phyloP scores from a whole-genome alignment of 2,329 filamentous ascomycete species.

The Talaromyces sp. region DNA sequence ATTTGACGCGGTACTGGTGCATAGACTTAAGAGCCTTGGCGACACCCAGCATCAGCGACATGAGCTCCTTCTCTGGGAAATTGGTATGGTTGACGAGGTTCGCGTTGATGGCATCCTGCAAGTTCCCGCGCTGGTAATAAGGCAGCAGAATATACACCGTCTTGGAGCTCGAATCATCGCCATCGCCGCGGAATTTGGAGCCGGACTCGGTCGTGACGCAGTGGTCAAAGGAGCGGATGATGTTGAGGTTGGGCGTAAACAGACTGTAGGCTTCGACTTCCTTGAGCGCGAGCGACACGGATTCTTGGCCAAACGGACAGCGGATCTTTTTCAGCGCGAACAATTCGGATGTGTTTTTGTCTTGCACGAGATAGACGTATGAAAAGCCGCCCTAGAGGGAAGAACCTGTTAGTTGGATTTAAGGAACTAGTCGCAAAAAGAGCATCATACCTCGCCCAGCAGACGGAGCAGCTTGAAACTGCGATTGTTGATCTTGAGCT shows the following conservation, averaged over 20 bases:
- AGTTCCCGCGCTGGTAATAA: slow-evolving; percentile 90
- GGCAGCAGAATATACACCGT: slow-evolving; percentile 95
- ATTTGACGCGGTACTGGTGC: slow-evolving; percentile 75
- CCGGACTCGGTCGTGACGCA: slow-evolving; percentile 68
- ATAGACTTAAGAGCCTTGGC: slow-evolving; percentile 83
- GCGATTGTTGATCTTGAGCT: slow-evolving; percentile 88
- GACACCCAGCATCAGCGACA: slow-evolving; percentile 87
- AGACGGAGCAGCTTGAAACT: slow-evolving; percentile 94
- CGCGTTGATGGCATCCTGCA: slow-evolving; percentile 97
- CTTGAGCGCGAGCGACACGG: slow-evolving; percentile 87
- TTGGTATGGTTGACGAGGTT: slow-evolving; percentile 91
- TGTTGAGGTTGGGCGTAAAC: slow-evolving; percentile 75
- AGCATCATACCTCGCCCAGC: slow-evolving; percentile 73
- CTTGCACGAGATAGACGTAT: slow-evolving; percentile 97
- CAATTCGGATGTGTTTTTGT: slow-evolving; percentile 73
- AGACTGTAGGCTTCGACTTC: slow-evolving; percentile 96
- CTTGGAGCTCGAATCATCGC: slow-evolving; percentile 63
- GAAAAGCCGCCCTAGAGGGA: slow-evolving; percentile 78
- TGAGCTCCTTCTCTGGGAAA: slow-evolving; percentile 82
- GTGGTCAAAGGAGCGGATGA: slow-evolving; percentile 83
- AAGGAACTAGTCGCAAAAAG: not conserved
- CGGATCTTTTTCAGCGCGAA: slow-evolving; percentile 98
- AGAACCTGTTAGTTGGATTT: not conserved
- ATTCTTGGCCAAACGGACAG: slow-evolving; percentile 96
- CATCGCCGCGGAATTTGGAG: slow-evolving; percentile 50